Evolutionary conservation across 1,284 basidiomycete genomes (phyloP).

Genomic region (Melampsora americana): DNA sequence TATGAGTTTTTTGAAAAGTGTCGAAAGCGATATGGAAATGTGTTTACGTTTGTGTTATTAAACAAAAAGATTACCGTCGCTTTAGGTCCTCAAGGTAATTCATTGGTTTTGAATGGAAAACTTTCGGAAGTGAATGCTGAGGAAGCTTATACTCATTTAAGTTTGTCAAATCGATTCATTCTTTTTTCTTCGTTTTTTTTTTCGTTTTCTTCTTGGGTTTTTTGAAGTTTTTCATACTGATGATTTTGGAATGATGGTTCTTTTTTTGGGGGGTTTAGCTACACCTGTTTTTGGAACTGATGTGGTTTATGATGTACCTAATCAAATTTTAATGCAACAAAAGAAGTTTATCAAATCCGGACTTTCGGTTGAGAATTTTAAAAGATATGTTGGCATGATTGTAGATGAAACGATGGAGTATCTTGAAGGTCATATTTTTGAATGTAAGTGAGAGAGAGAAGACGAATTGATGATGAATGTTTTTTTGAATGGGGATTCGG

Average conservation of each 20-base stretch:
- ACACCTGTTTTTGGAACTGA: slow-evolving; percentile 77
- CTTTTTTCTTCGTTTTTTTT: no score
- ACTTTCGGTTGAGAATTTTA: slow-evolving; percentile 85
- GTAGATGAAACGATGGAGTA: slow-evolving; percentile 64
- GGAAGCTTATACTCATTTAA: slow-evolving; percentile 74
- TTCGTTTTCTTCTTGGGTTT: no score
- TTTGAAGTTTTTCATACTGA: background rate
- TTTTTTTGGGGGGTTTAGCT: no score
- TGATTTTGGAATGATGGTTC: no score
- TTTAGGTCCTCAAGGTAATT: slow-evolving; percentile 86
- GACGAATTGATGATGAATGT: no score
- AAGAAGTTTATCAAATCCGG: slow-evolving; percentile 96
- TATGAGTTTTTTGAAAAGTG: slow-evolving; percentile 70
- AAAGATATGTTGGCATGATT: slow-evolving; percentile 85
- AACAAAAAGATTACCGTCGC: slow-evolving; percentile 88
- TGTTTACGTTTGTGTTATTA: slow-evolving; percentile 91
- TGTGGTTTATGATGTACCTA: slow-evolving; percentile 96
- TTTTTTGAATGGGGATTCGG: no score
- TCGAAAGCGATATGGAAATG: slow-evolving; percentile 72
- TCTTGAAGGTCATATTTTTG: slow-evolving; percentile 56
- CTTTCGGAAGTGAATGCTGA: slow-evolving; percentile 88
- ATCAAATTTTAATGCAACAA: slow-evolving; percentile 97
- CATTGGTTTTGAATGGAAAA: slow-evolving; percentile 91
- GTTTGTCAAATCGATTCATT: no score
- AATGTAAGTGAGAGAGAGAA: no score